Evolutionary conservation across 257 asterid genomes (phyloP).

Genomic region (Nicotiana tomentosiformis): DNA sequence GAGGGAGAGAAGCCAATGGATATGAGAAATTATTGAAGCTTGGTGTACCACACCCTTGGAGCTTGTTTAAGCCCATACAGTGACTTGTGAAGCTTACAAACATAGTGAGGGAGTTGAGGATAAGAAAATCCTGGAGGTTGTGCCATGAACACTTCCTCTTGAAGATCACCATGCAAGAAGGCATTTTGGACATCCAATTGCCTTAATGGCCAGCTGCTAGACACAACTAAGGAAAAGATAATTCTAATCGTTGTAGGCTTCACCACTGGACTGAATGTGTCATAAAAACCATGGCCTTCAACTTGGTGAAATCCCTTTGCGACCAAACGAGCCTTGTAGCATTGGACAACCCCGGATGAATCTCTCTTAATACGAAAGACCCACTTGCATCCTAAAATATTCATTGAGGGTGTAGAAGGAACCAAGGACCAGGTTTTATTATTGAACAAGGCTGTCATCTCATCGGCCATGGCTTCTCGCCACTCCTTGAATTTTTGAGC

Average conservation of each 20-base stretch:
- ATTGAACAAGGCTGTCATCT: not conserved
- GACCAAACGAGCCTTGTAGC: not conserved
- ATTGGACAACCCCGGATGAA: not conserved
- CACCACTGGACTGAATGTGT: not conserved
- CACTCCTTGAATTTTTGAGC: not conserved
- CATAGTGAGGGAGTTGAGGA: not conserved
- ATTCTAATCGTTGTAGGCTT: not conserved
- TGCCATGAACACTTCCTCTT: not conserved
- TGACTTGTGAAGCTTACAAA: not conserved
- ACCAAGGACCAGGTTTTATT: not conserved
- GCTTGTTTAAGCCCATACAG: not conserved
- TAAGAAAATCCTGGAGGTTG: not conserved
- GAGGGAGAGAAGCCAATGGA: not conserved
- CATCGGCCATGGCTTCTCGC: not conserved
- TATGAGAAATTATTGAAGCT: not conserved
- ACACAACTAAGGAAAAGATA: not conserved
- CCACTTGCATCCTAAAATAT: not conserved
- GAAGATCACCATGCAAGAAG: not conserved
- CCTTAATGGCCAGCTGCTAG: not conserved
- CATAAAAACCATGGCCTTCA: not conserved
- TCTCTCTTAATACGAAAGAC: not conserved
- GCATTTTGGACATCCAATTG: not conserved
- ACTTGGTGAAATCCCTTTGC: not conserved
- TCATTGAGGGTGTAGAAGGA: not conserved
- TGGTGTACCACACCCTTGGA: not conserved